phyloP scores from a whole-genome alignment of 768 basidiomycete genomes.

The Boletus rubescentipes region DNA sequence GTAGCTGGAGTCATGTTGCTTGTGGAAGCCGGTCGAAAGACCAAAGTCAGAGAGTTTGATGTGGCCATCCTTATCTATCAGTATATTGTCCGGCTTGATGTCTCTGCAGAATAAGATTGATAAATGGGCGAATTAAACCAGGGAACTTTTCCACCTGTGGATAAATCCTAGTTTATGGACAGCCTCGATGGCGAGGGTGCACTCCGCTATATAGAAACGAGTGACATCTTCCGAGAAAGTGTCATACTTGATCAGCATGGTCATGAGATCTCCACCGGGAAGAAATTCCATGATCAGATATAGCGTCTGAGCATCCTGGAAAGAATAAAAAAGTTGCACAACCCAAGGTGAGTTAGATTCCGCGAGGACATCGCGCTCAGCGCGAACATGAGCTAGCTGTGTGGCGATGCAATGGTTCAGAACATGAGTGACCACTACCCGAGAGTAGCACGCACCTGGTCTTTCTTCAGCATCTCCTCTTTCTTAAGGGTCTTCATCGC shows the following conservation, averaged over 20 bases:
- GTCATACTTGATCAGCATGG: slow-evolving; percentile 99
- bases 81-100: slow-evolving; percentile 97
- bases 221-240: slow-evolving; percentile 98
- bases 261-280: slow-evolving; percentile 98
- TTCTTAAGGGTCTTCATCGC: slow-evolving; percentile 99
- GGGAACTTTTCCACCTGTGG: slow-evolving; percentile 62
- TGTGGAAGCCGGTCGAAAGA: slow-evolving; percentile 98
- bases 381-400: slow-evolving; percentile 95
- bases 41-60: slow-evolving; percentile 99
- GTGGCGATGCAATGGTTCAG: background rate
- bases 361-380: slow-evolving; percentile 94
- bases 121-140: background rate
- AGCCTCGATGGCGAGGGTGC: slow-evolving; percentile 95
- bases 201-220: slow-evolving; percentile 98
- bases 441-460: slow-evolving; percentile 62
- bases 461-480: slow-evolving; percentile 98
- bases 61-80: slow-evolving; percentile 91
- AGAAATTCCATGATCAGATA: slow-evolving; percentile 99
- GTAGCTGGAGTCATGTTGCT: slow-evolving; percentile 94
- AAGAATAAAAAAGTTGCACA: slow-evolving; percentile 96
- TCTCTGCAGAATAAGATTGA: slow-evolving; percentile 53
- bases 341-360: slow-evolving; percentile 97
- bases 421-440: background rate
- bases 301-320: slow-evolving; percentile 89
- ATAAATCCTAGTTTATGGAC: slow-evolving; percentile 98